Base-by-base conservation (phyloP, 208 protist species). In the Trypanosoma avium region DNA sequence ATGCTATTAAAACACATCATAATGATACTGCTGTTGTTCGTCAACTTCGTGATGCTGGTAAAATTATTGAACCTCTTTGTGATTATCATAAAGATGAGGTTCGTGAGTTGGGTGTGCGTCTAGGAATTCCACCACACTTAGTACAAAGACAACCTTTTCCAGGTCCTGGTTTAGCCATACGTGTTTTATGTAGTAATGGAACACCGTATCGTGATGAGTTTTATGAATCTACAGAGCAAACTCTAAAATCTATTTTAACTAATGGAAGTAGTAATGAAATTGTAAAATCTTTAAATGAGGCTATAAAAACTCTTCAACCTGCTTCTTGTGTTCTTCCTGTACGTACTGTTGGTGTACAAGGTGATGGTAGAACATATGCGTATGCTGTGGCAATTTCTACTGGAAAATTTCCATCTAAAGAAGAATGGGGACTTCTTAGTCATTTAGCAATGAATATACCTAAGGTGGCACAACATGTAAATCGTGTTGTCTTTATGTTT, bases 51-150 rank as follows among this genome's bases (percentile, higher is more conserved):
- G 82, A 95, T 29, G 79, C 81, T 7, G 97, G 97, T 24, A 70
- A 84, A 58, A 97, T 99, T 38, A 94, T 99, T 56, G 97, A 99
- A 75, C 98, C 98, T 17, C 92, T 99, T 17, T 88, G 84, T 55
- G 93, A 98, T 63, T 97, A 97, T 52, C 97, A 98, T 87, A 99
- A 99, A 85, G 98, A 99, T 79, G 98, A 99, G 83, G 92, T 98
- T 15, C 83, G 98, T 12, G 93, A 94, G 58, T 80, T 99, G 9
- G 98, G 98, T 46, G 59, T 60, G 8, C 71, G 79, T 19, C 85
- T 99, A 15, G 97, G 97, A 24, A 86, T 99, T 42, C 82, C 96
- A n/a, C 66, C 90, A 8, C 60, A 85, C 0, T 80, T 99, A 3
- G 94, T 99, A 21, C 73, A 92, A 52, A 79, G 92, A 3, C 95